phyloP scores from a whole-genome alignment of 768 basidiomycete genomes.

The Leccinum boreale region DNA sequence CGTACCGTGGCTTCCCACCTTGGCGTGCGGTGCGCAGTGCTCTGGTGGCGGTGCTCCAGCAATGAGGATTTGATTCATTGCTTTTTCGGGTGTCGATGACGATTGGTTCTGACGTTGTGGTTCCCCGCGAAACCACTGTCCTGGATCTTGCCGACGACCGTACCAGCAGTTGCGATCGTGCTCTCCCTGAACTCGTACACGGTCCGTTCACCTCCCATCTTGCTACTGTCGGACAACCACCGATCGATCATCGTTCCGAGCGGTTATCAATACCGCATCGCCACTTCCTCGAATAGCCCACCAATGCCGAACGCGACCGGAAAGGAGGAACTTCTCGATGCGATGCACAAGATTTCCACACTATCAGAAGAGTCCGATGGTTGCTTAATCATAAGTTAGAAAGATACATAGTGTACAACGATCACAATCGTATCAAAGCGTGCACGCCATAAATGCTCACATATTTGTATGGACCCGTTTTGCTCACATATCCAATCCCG shows the following conservation, averaged over 20 bases:
- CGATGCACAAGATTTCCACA: background rate
- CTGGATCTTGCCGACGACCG: background rate
- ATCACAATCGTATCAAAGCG: background rate
- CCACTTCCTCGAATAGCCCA: too few species aligned
- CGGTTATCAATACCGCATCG: too few species aligned
- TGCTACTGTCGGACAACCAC: background rate
- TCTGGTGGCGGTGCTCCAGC: background rate
- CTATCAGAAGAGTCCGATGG: background rate
- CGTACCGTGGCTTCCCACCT: constrained; percentile 7
- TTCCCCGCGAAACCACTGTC: background rate
- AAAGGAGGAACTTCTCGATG: background rate
- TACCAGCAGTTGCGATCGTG: background rate
- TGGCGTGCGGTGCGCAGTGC: constrained; percentile 7
- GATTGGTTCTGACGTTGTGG: background rate
- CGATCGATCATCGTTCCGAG: background rate
- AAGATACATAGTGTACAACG: constrained; percentile 4
- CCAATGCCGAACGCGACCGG: background rate
- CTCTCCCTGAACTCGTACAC: background rate
- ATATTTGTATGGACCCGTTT: background rate
- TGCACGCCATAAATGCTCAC: background rate
- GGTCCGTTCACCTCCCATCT: background rate
- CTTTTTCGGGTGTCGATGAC: too few species aligned
- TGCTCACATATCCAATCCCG: constrained; percentile 22
- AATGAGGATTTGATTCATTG: background rate
- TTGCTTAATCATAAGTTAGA: background rate